A percentile compares a stretch with the other conserved stretches of the same genome.
Evolutionary conservation across 2,329 filamentous ascomycete species (phyloP).

Genomic region (Ophiostoma quercus): DNA sequence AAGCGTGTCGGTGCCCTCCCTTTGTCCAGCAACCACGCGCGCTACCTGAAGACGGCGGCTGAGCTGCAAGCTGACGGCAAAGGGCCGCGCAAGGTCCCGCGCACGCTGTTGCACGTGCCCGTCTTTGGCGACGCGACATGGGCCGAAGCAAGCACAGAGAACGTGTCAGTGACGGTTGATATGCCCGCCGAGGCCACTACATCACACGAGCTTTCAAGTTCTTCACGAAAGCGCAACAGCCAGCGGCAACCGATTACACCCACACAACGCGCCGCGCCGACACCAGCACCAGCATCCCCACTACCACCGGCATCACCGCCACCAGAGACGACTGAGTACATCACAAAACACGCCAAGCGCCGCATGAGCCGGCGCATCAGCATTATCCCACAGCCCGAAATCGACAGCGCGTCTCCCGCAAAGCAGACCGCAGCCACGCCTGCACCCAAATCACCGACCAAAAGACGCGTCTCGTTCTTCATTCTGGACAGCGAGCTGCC

Average conservation of each 20-base stretch:
- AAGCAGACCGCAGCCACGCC: constrained; percentile 31
- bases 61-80: constrained; percentile 36
- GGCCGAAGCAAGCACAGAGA: background rate
- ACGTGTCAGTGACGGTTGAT: background rate
- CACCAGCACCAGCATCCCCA: background rate
- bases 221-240: constrained; percentile 35
- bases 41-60: constrained; percentile 26
- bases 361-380: constrained; percentile 32
- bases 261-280: background rate
- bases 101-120: constrained; percentile 32
- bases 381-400: constrained; percentile 7
- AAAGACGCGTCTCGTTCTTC: constrained; percentile 9
- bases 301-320: background rate
- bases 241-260: constrained; percentile 32
- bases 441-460: constrained; percentile 22
- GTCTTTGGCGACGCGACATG: constrained; percentile 32
- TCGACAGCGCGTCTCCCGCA: background rate
- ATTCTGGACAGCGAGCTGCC: constrained; percentile 10
- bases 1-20: constrained; percentile 32
- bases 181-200: background rate
- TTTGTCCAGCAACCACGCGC: constrained; percentile 7
- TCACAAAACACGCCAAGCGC: constrained; percentile 30
- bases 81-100: constrained; percentile 35
- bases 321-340: constrained; percentile 27
- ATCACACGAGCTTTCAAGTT: constrained; percentile 25